phyloP scores from a whole-genome alignment of 805 yeast genomes.

The Ogataea trehalophila region DNA sequence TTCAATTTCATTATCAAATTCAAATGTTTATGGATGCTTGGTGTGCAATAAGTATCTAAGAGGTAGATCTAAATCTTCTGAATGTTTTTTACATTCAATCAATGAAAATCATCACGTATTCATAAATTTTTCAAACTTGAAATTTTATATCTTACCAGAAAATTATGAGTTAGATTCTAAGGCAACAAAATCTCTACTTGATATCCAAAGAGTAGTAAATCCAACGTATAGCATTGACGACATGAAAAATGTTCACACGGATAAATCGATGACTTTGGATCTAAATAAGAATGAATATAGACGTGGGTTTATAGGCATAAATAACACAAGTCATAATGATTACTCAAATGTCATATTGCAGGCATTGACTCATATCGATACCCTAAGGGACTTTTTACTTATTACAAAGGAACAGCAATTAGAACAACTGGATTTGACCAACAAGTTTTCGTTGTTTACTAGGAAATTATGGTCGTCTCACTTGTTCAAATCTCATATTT shows the following conservation, averaged over 20 bases:
- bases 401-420: conserved; percentile 15
- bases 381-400: conserved; percentile 45
- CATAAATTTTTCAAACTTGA: conserved; percentile 46
- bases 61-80: conserved; percentile 60
- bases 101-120: conserved; percentile 59
- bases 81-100: conserved; percentile 65
- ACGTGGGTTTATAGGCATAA: conserved; percentile 66
- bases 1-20: conserved; percentile 52
- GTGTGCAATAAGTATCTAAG: conserved; percentile 70
- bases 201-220: conserved; percentile 46
- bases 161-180: conserved; percentile 35
- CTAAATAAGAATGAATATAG: conserved; percentile 41
- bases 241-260: conserved; percentile 28
- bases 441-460: conserved; percentile 40
- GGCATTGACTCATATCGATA: conserved; percentile 46
- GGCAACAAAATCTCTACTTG: conserved; percentile 37
- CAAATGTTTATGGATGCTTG: conserved; percentile 67
- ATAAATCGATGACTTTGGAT: conserved; percentile 32
- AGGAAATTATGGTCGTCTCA: conserved; percentile 62
- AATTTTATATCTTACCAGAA: conserved; percentile 61
- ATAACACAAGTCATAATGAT: conserved; percentile 46
- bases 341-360: conserved; percentile 57
- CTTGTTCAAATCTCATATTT: conserved; percentile 55
- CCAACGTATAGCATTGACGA: conserved; percentile 43
- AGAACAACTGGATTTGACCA: conserved; percentile 34